A percentile compares a stretch with the other conserved stretches of the same genome.
phyloP scores from a whole-genome alignment of 225 moss, liverwort and hornwort genomes.

The Sphagnum contortum region DNA sequence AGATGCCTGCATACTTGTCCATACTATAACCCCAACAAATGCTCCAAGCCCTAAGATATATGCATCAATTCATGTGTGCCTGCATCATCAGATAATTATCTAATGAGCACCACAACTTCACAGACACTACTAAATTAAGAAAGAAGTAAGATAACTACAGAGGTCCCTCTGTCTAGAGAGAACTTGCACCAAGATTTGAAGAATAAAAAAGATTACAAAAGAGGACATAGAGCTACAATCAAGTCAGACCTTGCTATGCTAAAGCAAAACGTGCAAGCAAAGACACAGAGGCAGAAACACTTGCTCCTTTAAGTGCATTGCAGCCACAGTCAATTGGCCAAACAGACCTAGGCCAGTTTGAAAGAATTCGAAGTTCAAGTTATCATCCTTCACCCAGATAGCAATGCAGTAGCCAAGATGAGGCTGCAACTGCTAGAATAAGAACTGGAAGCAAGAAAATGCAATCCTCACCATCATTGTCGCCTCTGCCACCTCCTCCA shows the following conservation, averaged over 20 bases:
- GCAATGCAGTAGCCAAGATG: conserved; percentile 80
- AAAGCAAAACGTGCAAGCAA: too few species aligned
- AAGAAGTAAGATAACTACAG: too few species aligned
- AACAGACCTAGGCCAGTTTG: conserved; percentile 66
- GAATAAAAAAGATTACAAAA: too few species aligned
- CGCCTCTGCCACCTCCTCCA: conserved; percentile 66
- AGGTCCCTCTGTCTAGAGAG: too few species aligned
- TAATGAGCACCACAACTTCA: too few species aligned
- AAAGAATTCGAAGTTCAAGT: conserved; percentile 62
- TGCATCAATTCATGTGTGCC: conserved; percentile 71
- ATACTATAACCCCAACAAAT: conserved; percentile 75
- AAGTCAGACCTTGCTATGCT: too few species aligned
- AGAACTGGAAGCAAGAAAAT: conserved; percentile 66
- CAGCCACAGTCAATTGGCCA: conserved; percentile 54
- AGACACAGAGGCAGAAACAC: conserved; percentile 1
- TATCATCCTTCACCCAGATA: conserved; percentile 78
- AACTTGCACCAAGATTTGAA: too few species aligned
- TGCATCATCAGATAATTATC: too few species aligned
- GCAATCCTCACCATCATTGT: conserved; percentile 68
- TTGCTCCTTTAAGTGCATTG: conserved; percentile 72
- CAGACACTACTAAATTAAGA: too few species aligned
- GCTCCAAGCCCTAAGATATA: conserved; percentile 79
- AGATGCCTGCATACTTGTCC: conserved; percentile 46
- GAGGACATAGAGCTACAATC: too few species aligned
- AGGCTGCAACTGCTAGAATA: conserved; percentile 69